These are phyloP conservation scores for Pogostemon cablin DNA, from an alignment of 257 asterid species.

Conservation along the genomic window DNA sequence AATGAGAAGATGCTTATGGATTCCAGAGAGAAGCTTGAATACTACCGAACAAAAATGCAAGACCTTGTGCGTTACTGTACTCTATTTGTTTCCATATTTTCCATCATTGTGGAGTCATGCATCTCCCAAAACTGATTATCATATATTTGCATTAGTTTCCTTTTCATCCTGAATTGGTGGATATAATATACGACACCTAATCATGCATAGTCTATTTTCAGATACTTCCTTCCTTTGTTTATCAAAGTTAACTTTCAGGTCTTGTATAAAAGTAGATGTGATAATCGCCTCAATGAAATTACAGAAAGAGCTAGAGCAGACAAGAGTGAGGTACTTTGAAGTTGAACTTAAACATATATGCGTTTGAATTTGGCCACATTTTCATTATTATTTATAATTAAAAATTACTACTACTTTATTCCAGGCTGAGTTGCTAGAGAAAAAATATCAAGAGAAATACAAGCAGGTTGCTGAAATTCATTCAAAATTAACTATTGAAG, in stretches of 20 bases:
- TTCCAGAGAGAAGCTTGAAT: slow-evolving; percentile 94
- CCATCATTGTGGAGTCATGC: slow-evolving; percentile 24
- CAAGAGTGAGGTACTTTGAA: slow-evolving; percentile 75
- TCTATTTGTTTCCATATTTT: slow-evolving; percentile 25
- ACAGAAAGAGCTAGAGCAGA: slow-evolving; percentile 96
- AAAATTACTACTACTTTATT: slow-evolving; percentile 28
- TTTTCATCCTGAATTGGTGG: neutral
- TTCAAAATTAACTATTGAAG: slow-evolving; percentile 91
- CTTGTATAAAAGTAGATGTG: slow-evolving; percentile 95
- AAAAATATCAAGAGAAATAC: slow-evolving; percentile 94
- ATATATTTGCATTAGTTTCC: slow-evolving; percentile 19
- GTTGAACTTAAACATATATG: slow-evolving; percentile 17
- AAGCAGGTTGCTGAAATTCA: slow-evolving; percentile 94
- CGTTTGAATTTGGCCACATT: slow-evolving; percentile 24
- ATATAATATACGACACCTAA: slow-evolving; percentile 6
- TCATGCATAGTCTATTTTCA: slow-evolving; percentile 16
- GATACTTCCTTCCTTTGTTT: slow-evolving; percentile 28
- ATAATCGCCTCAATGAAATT: slow-evolving; percentile 95
- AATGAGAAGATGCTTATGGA: slow-evolving; percentile 78
- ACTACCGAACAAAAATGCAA: slow-evolving; percentile 93
- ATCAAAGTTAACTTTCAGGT: slow-evolving; percentile 55
- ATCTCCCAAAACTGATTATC: slow-evolving; percentile 1
- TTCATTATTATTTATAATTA: slow-evolving; percentile 5
- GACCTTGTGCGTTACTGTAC: slow-evolving; percentile 76
- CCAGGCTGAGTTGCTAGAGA: slow-evolving; percentile 84